Evolutionary conservation across 2,329 filamentous ascomycete genomes (phyloP).

Genomic region (Penicillium sp.): DNA sequence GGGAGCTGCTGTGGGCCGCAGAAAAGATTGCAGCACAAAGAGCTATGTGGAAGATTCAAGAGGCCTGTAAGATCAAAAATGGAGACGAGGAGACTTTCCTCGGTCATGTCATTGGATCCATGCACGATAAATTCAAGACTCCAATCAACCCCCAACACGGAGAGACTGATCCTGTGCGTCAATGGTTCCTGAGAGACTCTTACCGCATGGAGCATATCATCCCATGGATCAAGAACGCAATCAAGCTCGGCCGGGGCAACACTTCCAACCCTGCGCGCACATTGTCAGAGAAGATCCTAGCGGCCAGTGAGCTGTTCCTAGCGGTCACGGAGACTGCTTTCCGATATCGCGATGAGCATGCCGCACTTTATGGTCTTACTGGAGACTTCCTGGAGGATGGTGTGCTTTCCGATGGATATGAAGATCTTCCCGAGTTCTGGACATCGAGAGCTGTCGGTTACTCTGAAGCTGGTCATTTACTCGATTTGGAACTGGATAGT

Average conservation of each 20-base stretch:
- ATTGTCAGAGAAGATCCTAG: slow-evolving; percentile 51
- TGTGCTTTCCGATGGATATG: slow-evolving; percentile 62
- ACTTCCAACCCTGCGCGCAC: slow-evolving; percentile 52
- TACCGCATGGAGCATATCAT: slow-evolving; percentile 70
- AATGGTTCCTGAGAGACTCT: slow-evolving; percentile 80
- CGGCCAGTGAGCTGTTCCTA: slow-evolving; percentile 74
- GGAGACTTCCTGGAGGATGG: slow-evolving; percentile 65
- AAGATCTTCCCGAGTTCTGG: slow-evolving; percentile 77
- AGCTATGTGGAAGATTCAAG: slow-evolving; percentile 77
- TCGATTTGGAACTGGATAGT: slow-evolving; percentile 42
- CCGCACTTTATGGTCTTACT: slow-evolving; percentile 69
- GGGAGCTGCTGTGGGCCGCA: slow-evolving; percentile 81
- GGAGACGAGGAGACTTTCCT: slow-evolving; percentile 68
- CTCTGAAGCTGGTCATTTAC: slow-evolving; percentile 38
- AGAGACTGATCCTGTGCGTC: slow-evolving; percentile 76
- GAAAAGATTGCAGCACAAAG: slow-evolving; percentile 83
- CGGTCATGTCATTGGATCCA: slow-evolving; percentile 69
- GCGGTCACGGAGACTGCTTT: slow-evolving; percentile 62
- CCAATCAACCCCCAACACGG: slow-evolving; percentile 61
- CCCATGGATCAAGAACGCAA: slow-evolving; percentile 73
- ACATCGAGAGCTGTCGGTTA: slow-evolving; percentile 60
- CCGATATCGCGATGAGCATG: slow-evolving; percentile 69
- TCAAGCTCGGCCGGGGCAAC: slow-evolving; percentile 68
- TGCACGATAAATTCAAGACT: slow-evolving; percentile 74
- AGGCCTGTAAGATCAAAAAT: slow-evolving; percentile 59